Base-by-base conservation (phyloP, 805 yeast genomes). In the Ogataea haglerorum region DNA sequence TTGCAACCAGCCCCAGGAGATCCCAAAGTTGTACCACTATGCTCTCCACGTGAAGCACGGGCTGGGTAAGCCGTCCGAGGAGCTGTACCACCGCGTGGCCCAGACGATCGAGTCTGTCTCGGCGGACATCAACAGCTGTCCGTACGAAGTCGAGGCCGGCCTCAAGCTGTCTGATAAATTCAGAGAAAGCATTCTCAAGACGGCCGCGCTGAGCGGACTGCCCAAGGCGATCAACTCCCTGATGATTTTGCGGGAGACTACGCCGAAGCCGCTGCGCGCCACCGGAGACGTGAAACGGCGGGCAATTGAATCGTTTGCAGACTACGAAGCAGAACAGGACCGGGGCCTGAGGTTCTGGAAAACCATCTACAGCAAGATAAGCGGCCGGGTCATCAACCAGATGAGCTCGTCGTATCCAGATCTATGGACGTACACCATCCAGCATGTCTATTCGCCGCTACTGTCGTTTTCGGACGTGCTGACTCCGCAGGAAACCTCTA, bases 151-250 rank as follows among this genome's bases (percentile, higher is more conserved):
- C 6, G 26, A 17, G 2, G 5, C 35, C 4, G 31, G 35, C 4
- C 14, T 37, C 3, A 16, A 14, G 8, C 22, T 47, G 10, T 52
- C 90, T 0, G 67, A 69, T 29, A 76, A 82, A 49, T 67, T 84
- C 38, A 69, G 95, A 45, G 97, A 90, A 54, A 80, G 89, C 7
- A 64, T 90, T 3, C 64, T 90, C 54, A 90, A 89, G 56, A 71
- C 87, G 3, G 73, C 84, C 0, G 95, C 95, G 0, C 64, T 90
- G 33, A 77, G 80, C 12, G 97, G 97, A 0, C 68, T 89, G 10
- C 97, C 97, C 1, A 82, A 81, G 51, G 76, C 89, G 2, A 90
- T 90, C 59, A 90, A 89, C 59, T 75, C 95, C 1, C 63, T 90
- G 53, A 82, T 76, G 51, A 68, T 71, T 13, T 66, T 89, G 42